Conservation (phyloP, 2,329 filamentous ascomycete species). For the Pseudogymnoascus sp. region DNA sequence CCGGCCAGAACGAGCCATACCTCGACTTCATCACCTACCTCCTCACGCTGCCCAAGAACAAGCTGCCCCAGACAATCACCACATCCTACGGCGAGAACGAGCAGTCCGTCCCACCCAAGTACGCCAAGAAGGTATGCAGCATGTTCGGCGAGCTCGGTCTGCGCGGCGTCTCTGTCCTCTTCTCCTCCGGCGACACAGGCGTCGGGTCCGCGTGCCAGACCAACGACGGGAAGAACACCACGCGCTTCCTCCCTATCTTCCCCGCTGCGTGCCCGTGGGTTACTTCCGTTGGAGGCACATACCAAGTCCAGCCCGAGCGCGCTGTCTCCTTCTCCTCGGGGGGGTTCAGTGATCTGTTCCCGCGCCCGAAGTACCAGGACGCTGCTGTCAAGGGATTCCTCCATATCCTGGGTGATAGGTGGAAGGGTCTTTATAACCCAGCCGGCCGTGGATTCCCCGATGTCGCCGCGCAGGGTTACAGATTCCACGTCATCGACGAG, state of each 20-base stretch:
- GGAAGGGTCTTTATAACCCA: constrained; percentile 39
- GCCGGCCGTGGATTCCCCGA: constrained; percentile 46
- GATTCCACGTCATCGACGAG: constrained; percentile 34
- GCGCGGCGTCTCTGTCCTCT: constrained; percentile 57
- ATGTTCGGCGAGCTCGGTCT: constrained; percentile 58
- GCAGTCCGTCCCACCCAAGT: constrained; percentile 51
- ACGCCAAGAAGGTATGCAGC: constrained; percentile 52
- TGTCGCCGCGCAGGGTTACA: constrained; percentile 46
- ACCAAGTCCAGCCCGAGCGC: constrained; percentile 38
- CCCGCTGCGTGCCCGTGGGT: constrained; percentile 61
- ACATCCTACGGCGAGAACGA: constrained; percentile 62
- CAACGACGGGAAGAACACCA: constrained; percentile 49
- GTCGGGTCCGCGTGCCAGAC: constrained; percentile 38
- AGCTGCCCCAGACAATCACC: constrained; percentile 52
- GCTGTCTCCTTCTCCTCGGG: constrained; percentile 36
- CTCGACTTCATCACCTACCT: constrained; percentile 53
- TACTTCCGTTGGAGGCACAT: constrained; percentile 55
- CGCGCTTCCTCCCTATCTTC: constrained; percentile 52
- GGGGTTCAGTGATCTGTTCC: constrained; percentile 44
- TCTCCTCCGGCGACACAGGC: constrained; percentile 49
- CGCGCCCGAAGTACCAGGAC: constrained; percentile 39
- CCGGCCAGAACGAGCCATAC: constrained; percentile 60
- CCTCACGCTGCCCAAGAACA: constrained; percentile 36
- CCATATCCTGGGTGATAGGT: constrained; percentile 31
- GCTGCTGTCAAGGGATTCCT: constrained; percentile 37